phyloP scores from a whole-genome alignment of 1,284 basidiomycete species.

The Fomitiporia mediterranea region DNA sequence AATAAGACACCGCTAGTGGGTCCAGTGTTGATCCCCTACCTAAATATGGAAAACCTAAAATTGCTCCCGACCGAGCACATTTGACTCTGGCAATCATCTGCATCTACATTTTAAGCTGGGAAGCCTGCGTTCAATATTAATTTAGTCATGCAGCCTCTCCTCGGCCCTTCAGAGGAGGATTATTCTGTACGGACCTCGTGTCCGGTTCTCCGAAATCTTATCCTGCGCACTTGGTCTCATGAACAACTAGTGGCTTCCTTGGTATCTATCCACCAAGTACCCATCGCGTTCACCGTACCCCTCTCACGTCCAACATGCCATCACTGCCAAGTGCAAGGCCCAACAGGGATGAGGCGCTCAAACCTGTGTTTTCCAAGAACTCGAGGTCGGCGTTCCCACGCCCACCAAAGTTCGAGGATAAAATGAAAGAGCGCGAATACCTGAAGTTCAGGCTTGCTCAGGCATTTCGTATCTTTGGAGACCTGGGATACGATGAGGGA shows the following conservation, averaged over 20 bases:
- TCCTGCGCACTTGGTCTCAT: too few species aligned
- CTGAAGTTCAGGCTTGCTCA: conserved; percentile 51
- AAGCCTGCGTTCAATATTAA: too few species aligned
- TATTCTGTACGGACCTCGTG: too few species aligned
- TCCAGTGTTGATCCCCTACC: neutral
- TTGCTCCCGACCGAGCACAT: too few species aligned
- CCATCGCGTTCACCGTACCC: too few species aligned
- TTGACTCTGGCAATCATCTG: too few species aligned
- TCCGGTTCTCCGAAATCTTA: too few species aligned
- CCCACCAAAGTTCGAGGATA: conserved; percentile 34
- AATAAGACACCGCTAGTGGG: neutral
- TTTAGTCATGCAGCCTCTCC: too few species aligned
- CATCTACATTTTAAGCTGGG: too few species aligned
- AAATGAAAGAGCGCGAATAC: conserved; percentile 42
- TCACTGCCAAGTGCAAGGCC: neutral
- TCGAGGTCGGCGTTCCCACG: conserved; percentile 16
- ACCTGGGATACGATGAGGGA: conserved; percentile 56
- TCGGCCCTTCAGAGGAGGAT: too few species aligned
- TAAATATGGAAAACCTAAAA: neutral
- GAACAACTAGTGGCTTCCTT: neutral
- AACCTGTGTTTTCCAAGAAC: neutral
- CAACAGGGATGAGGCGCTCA: conserved; percentile 3
- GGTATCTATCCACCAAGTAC: too few species aligned
- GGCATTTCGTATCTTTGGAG: conserved; percentile 48
- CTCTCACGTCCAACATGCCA: neutral